phyloP scores from a whole-genome alignment of 2,329 filamentous ascomycete species.

The Colletotrichum sp. region DNA sequence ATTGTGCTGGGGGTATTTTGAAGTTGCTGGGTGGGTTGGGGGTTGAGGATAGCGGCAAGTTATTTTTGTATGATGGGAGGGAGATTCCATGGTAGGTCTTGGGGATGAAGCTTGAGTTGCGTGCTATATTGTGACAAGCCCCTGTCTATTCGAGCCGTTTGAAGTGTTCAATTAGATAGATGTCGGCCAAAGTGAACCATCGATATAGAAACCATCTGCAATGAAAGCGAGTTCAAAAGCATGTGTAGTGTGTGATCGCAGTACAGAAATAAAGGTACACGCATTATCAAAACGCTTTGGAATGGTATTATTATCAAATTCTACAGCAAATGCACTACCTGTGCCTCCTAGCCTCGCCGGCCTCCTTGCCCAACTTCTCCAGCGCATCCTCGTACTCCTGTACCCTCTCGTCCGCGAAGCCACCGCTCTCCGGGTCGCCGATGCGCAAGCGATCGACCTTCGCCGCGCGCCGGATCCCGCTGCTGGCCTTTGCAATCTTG shows the following conservation, averaged over 20 bases:
- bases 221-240: not conserved
- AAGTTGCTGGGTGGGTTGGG: not conserved
- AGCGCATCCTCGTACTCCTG: slow-evolving; percentile 61
- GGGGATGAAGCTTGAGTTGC: not conserved
- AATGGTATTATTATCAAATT: not conserved
- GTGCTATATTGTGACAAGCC: not conserved
- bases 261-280: not conserved
- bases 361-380: slow-evolving; percentile 66
- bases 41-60: not conserved
- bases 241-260: not conserved
- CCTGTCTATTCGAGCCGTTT: not conserved
- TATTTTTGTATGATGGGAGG: not conserved
- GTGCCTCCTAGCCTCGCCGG: slow-evolving; percentile 36
- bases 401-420: slow-evolving; percentile 53
- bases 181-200: not conserved
- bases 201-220: not conserved
- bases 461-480: slow-evolving; percentile 48
- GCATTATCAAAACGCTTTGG: not conserved
- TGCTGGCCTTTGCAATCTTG: slow-evolving; percentile 68
- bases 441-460: slow-evolving; percentile 55
- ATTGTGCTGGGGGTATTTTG: slow-evolving; percentile 22
- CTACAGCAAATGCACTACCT: not conserved
- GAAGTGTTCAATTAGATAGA: not conserved
- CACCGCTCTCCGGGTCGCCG: slow-evolving; percentile 33
- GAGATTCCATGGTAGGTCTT: not conserved